These are phyloP conservation scores for Lactarius sp. DNA, from an alignment of 768 basidiomycete species.

Conservation along the genomic window DNA sequence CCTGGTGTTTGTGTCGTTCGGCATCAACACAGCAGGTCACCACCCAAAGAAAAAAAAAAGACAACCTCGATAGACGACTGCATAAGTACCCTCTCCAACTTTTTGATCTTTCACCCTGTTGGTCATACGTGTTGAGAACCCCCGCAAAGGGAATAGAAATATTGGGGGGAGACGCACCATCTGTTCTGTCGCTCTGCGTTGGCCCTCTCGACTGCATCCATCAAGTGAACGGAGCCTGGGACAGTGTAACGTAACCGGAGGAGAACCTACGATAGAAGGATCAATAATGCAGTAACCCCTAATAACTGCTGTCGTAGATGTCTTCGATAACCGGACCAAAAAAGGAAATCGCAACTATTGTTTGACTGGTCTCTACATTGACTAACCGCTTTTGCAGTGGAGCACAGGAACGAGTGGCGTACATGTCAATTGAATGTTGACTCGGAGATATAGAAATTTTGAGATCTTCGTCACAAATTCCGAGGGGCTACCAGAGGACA, in stretches of 20 bases:
- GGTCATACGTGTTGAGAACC: conserved; percentile 5
- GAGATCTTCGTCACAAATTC: no score
- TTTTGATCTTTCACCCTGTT: conserved; percentile 74
- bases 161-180: conserved; percentile 43
- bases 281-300: no score
- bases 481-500: no score
- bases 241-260: not conserved
- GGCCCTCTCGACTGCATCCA: conserved; percentile 82
- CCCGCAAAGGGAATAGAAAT: conserved; percentile 4
- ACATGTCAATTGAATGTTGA: no score
- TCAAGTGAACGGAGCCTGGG: conserved; percentile 28
- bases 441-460: no score
- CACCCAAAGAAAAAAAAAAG: conserved; percentile 8
- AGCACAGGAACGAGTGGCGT: no score
- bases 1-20: conserved; percentile 39
- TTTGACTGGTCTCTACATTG: no score
- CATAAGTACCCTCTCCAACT: conserved; percentile 90
- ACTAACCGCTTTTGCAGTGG: no score
- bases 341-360: no score
- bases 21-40: not conserved
- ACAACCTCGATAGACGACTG: conserved; percentile 89
- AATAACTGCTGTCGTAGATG: no score
- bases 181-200: conserved; percentile 66
- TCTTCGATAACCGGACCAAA: no score
- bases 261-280: not conserved